A percentile compares a stretch with the other conserved stretches of the same genome.
phyloP scores from a whole-genome alignment of 768 basidiomycete species.

The Hygrocybe punicea region DNA sequence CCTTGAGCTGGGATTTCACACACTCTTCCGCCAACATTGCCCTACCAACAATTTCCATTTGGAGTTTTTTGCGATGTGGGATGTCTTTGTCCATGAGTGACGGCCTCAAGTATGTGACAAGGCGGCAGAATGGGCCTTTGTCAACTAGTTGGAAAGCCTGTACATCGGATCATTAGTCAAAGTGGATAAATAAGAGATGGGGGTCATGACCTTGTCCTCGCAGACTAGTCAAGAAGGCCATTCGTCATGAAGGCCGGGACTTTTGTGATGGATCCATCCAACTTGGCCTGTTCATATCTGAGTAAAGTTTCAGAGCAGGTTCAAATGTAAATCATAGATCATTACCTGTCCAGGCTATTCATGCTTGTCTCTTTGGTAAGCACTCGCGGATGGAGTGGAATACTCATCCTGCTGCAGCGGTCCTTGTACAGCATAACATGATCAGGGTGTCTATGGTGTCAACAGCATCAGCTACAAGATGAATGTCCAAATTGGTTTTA shows the following conservation, averaged over 20 bases:
- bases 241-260: slow-evolving; percentile 14
- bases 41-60: slow-evolving; percentile 16
- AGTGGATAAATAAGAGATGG: neutral
- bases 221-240: slow-evolving; percentile 21
- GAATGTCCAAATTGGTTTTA: too few species aligned
- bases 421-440: slow-evolving; percentile 12
- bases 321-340: too few species aligned
- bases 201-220: slow-evolving; percentile 18
- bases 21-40: slow-evolving; percentile 4
- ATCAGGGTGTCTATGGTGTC: neutral
- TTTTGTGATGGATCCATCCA: slow-evolving; percentile 16
- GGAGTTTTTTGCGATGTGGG: slow-evolving; percentile 20
- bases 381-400: slow-evolving; percentile 5
- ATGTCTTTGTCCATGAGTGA: slow-evolving; percentile 17
- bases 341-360: neutral
- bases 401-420: slow-evolving; percentile 10
- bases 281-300: slow-evolving; percentile 3
- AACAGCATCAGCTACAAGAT: too few species aligned
- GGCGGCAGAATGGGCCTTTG: slow-evolving; percentile 13
- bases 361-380: slow-evolving; percentile 2
- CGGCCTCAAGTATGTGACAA: slow-evolving; percentile 20
- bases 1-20: neutral
- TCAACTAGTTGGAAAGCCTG: slow-evolving; percentile 20
- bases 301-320: too few species aligned
- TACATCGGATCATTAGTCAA: neutral